Evolutionary conservation across 208 protist genomes (phyloP).

Genomic region (Leptomonas pyrrhocoris): DNA sequence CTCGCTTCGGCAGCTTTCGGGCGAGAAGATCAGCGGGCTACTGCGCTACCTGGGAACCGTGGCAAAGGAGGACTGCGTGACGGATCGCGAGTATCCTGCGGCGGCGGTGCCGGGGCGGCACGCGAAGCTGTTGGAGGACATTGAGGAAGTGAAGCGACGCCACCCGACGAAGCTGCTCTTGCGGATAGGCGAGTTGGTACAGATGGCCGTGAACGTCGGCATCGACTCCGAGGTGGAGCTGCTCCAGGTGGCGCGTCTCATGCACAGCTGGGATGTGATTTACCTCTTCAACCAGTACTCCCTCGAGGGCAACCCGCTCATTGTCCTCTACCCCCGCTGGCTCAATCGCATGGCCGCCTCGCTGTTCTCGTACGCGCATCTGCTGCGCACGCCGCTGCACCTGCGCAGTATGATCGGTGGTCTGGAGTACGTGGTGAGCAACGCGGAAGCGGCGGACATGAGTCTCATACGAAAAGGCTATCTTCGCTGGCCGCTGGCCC

Average conservation of each 20-base stretch:
- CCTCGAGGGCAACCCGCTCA: slow-evolving; percentile 68
- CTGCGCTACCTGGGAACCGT: slow-evolving; percentile 66
- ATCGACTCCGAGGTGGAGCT: slow-evolving; percentile 79
- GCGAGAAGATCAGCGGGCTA: slow-evolving; percentile 69
- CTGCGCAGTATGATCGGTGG: slow-evolving; percentile 83
- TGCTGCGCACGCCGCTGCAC: slow-evolving; percentile 83
- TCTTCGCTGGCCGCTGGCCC: slow-evolving; percentile 76
- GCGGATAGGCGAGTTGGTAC: slow-evolving; percentile 71
- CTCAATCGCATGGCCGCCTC: slow-evolving; percentile 77
- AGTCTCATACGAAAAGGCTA: slow-evolving; percentile 75
- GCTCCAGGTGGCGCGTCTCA: slow-evolving; percentile 73
- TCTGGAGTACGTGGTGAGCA: slow-evolving; percentile 82
- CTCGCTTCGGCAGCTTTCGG: slow-evolving; percentile 53
- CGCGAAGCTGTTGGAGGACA: slow-evolving; percentile 57
- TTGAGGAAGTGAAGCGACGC: slow-evolving; percentile 60
- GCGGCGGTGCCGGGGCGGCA: slow-evolving; percentile 80
- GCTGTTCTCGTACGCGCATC: slow-evolving; percentile 88
- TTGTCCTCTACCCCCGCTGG: slow-evolving; percentile 83
- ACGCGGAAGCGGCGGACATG: slow-evolving; percentile 78
- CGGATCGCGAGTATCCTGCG: slow-evolving; percentile 69
- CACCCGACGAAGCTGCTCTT: slow-evolving; percentile 78
- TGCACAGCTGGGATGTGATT: slow-evolving; percentile 89
- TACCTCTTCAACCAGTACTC: slow-evolving; percentile 75
- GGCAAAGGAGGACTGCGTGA: slow-evolving; percentile 68
- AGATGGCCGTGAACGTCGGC: slow-evolving; percentile 67